phyloP scores from a whole-genome alignment of 1,139 yeast genomes.

The Taphrina deformans region DNA sequence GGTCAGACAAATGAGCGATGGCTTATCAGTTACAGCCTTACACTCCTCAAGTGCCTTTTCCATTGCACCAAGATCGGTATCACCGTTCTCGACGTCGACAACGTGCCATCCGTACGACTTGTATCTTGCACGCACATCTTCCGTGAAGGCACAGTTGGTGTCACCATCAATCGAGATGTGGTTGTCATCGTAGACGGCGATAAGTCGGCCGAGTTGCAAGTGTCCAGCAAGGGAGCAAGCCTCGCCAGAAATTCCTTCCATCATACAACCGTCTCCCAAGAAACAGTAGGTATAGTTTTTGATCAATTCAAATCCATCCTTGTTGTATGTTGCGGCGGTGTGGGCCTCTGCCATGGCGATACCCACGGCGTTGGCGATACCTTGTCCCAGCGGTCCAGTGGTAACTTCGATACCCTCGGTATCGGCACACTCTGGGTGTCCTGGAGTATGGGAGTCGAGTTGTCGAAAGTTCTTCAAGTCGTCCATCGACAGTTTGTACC shows the following conservation, averaged over 20 bases:
- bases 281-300: slow-evolving; percentile 77
- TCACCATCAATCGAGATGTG: slow-evolving; percentile 95
- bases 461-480: slow-evolving; percentile 93
- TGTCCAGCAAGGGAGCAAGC: slow-evolving; percentile 96
- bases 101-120: slow-evolving; percentile 96
- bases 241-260: slow-evolving; percentile 98
- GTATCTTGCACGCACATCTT: slow-evolving; percentile 83
- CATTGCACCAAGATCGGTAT: slow-evolving; percentile 73
- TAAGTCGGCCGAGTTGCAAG: slow-evolving; percentile 87
- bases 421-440: slow-evolving; percentile 86
- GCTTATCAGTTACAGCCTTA: slow-evolving; percentile 61
- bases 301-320: slow-evolving; percentile 70
- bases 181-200: slow-evolving; percentile 97
- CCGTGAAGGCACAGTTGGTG: slow-evolving; percentile 89
- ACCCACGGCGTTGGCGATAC: slow-evolving; percentile 96
- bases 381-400: slow-evolving; percentile 99
- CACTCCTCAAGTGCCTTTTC: slow-evolving; percentile 64
- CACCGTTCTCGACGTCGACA: slow-evolving; percentile 73
- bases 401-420: slow-evolving; percentile 93
- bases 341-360: slow-evolving; percentile 92
- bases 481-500: slow-evolving; percentile 76
- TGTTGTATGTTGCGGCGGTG: slow-evolving; percentile 90
- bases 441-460: slow-evolving; percentile 87
- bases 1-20: slow-evolving; percentile 83
- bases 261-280: slow-evolving; percentile 97